These are phyloP conservation scores for Microbotryum silenes-acaulis DNA, from an alignment of 1,284 basidiomycete species.

Conservation along the genomic window DNA sequence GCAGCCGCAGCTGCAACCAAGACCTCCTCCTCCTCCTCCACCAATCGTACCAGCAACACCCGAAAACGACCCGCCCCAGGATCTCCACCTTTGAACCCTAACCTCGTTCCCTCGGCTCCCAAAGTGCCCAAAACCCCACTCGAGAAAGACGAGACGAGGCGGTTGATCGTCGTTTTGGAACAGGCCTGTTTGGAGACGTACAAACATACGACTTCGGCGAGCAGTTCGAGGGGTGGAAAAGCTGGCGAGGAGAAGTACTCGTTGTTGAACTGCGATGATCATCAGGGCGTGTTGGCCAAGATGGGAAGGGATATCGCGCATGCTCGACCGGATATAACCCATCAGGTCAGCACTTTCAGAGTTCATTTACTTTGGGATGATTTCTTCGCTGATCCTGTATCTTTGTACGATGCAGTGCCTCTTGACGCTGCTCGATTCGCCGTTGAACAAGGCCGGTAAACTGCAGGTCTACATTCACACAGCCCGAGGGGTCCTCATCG, in stretches of 20 bases:
- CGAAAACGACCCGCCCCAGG: conserved; percentile 30
- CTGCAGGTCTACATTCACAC: conserved; percentile 99
- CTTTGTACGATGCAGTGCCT: conserved; percentile 58
- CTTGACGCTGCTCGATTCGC: conserved; percentile 91
- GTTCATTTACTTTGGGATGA: neutral
- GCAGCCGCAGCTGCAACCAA: neutral
- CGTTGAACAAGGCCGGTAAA: conserved; percentile 92
- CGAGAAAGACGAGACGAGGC: conserved; percentile 56
- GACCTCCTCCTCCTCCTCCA: neutral
- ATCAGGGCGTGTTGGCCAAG: conserved; percentile 96
- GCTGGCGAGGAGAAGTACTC: conserved; percentile 84
- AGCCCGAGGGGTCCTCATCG: conserved; percentile 90
- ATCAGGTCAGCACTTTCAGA: conserved; percentile 60
- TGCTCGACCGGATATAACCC: conserved; percentile 95
- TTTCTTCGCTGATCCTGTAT: neutral
- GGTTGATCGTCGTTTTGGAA: conserved; percentile 83
- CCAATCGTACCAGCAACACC: neutral
- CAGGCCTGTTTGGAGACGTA: conserved; percentile 91
- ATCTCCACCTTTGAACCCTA: conserved; percentile 50
- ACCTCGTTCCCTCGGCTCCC: conserved; percentile 70
- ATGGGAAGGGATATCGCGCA: conserved; percentile 97
- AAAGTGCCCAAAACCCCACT: conserved; percentile 58
- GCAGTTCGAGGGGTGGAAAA: conserved; percentile 42
- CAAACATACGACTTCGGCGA: conserved; percentile 51
- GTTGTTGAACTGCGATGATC: conserved; percentile 95